Conservation (phyloP, 73 alveolate genomes). For the Paramecium caudatum region DNA sequence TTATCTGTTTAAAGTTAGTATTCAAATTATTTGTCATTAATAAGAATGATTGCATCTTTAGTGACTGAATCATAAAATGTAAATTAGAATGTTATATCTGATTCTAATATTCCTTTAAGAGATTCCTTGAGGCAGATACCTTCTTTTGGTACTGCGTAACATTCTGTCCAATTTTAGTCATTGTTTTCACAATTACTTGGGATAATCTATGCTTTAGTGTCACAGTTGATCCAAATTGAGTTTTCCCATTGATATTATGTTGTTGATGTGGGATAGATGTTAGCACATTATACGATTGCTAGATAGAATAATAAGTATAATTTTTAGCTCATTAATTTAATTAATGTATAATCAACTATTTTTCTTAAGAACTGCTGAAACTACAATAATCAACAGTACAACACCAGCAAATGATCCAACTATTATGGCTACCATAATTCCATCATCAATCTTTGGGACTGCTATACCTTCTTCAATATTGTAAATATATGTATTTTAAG, state of each 20-base stretch:
- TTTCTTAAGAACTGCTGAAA: not conserved
- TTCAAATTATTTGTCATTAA: not conserved
- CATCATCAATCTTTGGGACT: not conserved
- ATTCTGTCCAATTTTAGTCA: constrained; percentile 30
- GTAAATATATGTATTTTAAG: not conserved
- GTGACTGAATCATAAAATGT: not conserved
- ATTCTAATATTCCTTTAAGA: not conserved
- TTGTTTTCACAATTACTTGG: constrained; percentile 12
- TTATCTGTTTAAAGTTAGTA: not conserved
- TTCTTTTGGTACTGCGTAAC: not conserved
- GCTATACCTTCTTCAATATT: not conserved
- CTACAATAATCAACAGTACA: not conserved
- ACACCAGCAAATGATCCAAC: not conserved
- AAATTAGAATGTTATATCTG: not conserved
- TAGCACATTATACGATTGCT: not conserved
- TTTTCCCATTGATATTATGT: not conserved
- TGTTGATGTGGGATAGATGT: not conserved
- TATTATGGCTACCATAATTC: not conserved
- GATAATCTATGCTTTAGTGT: not conserved
- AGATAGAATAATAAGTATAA: not conserved
- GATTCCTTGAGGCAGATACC: not conserved
- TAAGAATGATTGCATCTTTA: not conserved
- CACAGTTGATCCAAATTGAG: not conserved
- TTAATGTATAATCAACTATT: not conserved
- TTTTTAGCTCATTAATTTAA: not conserved